Evolutionary conservation across 352 stramenopile genomes (phyloP).

Genomic region (Globisporangium cystogenes): DNA sequence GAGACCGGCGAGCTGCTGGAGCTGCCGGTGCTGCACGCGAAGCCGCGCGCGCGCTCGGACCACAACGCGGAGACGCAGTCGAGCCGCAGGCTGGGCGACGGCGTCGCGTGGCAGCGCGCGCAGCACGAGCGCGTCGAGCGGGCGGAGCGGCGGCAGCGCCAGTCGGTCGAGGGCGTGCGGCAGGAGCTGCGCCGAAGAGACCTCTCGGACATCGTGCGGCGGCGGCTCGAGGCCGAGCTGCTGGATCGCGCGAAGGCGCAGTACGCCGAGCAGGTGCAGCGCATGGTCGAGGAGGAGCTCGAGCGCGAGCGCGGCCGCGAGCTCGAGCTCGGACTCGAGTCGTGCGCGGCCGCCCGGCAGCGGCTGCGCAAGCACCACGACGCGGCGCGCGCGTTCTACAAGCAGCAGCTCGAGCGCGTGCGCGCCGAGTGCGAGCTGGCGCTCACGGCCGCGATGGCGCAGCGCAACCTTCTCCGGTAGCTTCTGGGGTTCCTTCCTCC

Average conservation of each 20-base stretch:
- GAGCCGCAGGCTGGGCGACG: constrained; percentile 33
- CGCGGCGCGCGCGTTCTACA: constrained; percentile 44
- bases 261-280: constrained; percentile 48
- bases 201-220: constrained; percentile 25
- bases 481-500: no score
- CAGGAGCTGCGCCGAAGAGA: constrained; percentile 38
- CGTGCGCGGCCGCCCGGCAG: constrained; percentile 29
- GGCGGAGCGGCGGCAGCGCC: constrained; percentile 34
- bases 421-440: constrained; percentile 59
- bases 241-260: constrained; percentile 59
- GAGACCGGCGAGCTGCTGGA: constrained; percentile 59
- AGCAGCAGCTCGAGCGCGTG: constrained; percentile 55
- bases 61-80: constrained; percentile 53
- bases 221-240: constrained; percentile 40
- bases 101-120: constrained; percentile 43
- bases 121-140: constrained; percentile 48
- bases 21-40: no score
- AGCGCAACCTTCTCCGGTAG: constrained; percentile 71
- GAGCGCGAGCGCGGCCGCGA: constrained; percentile 56
- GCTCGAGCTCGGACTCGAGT: constrained; percentile 43
- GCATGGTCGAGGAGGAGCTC: constrained; percentile 54
- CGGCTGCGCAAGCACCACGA: constrained; percentile 50
- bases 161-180: constrained; percentile 45
- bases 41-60: background rate
- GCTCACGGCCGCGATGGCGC: constrained; percentile 51